These are phyloP conservation scores for Purshia tridentata DNA, from an alignment of 306 rosid genomes.

Conservation along the genomic window DNA sequence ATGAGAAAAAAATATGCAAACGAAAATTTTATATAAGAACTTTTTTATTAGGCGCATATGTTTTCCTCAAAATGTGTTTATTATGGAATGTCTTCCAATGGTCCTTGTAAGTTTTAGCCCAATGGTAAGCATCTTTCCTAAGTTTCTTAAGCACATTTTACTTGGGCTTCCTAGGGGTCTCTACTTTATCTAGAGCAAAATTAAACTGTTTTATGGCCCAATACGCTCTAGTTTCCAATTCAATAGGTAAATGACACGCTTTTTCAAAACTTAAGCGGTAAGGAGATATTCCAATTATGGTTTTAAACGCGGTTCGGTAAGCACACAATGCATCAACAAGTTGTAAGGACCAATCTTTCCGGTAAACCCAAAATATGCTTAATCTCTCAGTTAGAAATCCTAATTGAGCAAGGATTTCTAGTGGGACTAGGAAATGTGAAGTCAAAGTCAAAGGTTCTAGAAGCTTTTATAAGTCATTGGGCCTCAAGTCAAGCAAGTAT, in stretches of 20 bases:
- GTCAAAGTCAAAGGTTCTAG: no score
- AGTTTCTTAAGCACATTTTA: not conserved
- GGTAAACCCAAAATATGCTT: no score
- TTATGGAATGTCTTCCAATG: not conserved
- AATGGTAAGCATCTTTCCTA: conserved; percentile 5
- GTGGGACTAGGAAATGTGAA: no score
- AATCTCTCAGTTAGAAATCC: no score
- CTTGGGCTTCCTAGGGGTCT: not conserved
- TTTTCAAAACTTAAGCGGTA: no score
- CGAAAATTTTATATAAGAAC: not conserved
- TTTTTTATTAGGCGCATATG: not conserved
- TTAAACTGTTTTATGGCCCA: not conserved
- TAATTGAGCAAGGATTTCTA: no score
- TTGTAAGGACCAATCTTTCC: not conserved
- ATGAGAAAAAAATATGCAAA: not conserved
- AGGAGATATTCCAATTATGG: no score
- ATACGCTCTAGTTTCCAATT: not conserved
- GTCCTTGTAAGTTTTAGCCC: not conserved
- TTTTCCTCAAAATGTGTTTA: not conserved
- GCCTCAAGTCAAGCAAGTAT: no score
- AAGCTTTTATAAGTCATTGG: no score
- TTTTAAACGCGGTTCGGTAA: not conserved
- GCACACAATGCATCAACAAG: not conserved
- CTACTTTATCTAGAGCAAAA: not conserved
- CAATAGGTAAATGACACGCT: not conserved